A percentile compares a stretch with the other conserved stretches of the same genome.
Evolutionary conservation across 1,139 yeast species (phyloP).

Genomic region (Waltiozyma sp.): DNA sequence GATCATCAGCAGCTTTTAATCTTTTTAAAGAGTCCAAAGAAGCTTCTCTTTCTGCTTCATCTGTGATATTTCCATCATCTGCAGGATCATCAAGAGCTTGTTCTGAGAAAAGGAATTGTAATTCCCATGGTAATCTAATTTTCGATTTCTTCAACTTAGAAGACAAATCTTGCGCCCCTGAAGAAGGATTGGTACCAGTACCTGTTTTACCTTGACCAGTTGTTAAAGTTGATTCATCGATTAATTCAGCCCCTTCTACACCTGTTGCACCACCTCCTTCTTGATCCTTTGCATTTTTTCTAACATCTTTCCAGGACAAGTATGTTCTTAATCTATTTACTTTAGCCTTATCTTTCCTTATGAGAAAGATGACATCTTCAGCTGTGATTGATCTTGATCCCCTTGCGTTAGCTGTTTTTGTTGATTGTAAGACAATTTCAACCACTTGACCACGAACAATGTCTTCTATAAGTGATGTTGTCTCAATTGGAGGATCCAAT

Average conservation of each 20-base stretch:
- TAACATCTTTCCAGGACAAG: slow-evolving; percentile 92
- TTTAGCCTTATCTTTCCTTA: slow-evolving; percentile 89
- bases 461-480: slow-evolving; percentile 87
- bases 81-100: slow-evolving; percentile 80
- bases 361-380: slow-evolving; percentile 86
- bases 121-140: slow-evolving; percentile 89
- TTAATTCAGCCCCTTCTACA: slow-evolving; percentile 22
- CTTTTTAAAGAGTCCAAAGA: slow-evolving; percentile 79
- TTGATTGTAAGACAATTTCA: slow-evolving; percentile 72
- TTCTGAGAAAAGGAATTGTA: slow-evolving; percentile 86
- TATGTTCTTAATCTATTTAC: slow-evolving; percentile 86
- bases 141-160: slow-evolving; percentile 66
- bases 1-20: slow-evolving; percentile 84
- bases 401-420: slow-evolving; percentile 64
- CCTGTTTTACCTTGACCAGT: slow-evolving; percentile 19
- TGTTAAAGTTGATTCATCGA: slow-evolving; percentile 23
- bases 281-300: slow-evolving; percentile 94
- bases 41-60: slow-evolving; percentile 81
- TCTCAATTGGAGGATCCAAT: slow-evolving; percentile 85
- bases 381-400: slow-evolving; percentile 83
- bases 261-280: slow-evolving; percentile 41
- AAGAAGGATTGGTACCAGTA: slow-evolving; percentile 12
- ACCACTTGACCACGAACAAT: slow-evolving; percentile 92
- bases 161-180: slow-evolving; percentile 36
- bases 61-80: slow-evolving; percentile 38